Base-by-base conservation (phyloP, 2,329 filamentous ascomycete species). In the Curvularia sp. region DNA sequence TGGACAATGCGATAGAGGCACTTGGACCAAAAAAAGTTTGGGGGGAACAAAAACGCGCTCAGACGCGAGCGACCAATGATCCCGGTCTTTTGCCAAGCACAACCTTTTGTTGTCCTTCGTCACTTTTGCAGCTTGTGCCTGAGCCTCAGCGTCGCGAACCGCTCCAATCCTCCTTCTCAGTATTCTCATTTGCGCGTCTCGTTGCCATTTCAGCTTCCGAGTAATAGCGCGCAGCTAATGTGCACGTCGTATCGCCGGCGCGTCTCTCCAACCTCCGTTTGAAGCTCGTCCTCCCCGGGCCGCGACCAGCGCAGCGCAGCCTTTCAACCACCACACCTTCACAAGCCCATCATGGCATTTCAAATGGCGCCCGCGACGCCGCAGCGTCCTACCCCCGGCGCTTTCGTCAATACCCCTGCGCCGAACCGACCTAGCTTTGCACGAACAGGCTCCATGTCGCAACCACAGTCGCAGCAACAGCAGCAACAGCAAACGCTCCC, bases 341-440 rank as follows among this genome's bases (percentile, higher is more conserved):
- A 35, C 52, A 47, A 50, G 43, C 53, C 58, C 64, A 65, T 50
- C 56, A 75, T 75, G 71, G 67, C 71, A 13, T 69, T 71, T 58
- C 64, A 68, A 53, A 64, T 68, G 61, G 64, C 73, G 47, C 71
- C 71, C 39, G 69, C 73, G 66, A 77, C 91, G 56, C 91, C 91
- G 39, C 84, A 89, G 79, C 87, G 90, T 69, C 86, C 86, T 61
- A 82, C 92, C 48, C 91, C 91, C 44, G 91, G 91, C 80, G 88
- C 88, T 70, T 94, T 89, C 73, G 79, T 92, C 71, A 86, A 89
- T 69, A 94, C 91, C 22, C 91, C 91, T 48, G 90, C 88, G 56
- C 81, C 76, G 15, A 72, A 73, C 43, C 66, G 76, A 49, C 75
- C 66, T 28, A 63, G 64, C 41, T 61, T 74, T 44, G 64, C 69